Base-by-base conservation (phyloP, 768 basidiomycete genomes). In the Sutorius australiensis region DNA sequence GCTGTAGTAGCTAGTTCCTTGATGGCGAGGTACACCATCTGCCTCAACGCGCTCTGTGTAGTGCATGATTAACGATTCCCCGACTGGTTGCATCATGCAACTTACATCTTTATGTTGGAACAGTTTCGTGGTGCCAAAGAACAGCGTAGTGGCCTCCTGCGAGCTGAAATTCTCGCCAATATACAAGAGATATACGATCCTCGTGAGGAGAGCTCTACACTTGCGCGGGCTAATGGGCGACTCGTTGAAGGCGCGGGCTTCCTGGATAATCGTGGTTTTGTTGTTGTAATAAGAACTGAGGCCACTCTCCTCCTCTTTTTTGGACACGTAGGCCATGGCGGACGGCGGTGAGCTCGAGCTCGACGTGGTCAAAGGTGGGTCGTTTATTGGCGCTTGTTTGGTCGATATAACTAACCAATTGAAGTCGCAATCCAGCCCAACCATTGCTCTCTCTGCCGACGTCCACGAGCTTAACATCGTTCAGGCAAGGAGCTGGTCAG, bases 61-160 rank as follows among this genome's bases (percentile, higher is more conserved):
- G 10, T 8, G 47, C 34, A 57, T 57, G 51, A 50, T 57, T 40
- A 61, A 48, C 34, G 10, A 38, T 39, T 13, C 45, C 13, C 27
- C 33, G 28, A 36, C 36, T 16, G 30, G 24, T 31, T 19, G 33
- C 28, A 24, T 39, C 50, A 47, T 34, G 40, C 19, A 12, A 80
- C 95, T 74, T 67, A 98, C 95, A 76, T 99, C 97, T 72, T 98
- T 99, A 73, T 99, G 90, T 74, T 98, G 97, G 74, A 99, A 99
- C 53, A 99, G 73, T 74, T 99, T 99, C 3, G 97, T 98, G 0
- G 95, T 95, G 40, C 97, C 95, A 73, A 99, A 99, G 83, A 99
- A 99, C 59, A 99, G 74, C 8, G 89, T 92, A 12, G 97, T 99
- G 1, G 95, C 95, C 73, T 99, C 97, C 72, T 98, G 95, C 1